Base-by-base conservation (phyloP, 768 basidiomycete genomes). In the Mycena kentingensis region DNA sequence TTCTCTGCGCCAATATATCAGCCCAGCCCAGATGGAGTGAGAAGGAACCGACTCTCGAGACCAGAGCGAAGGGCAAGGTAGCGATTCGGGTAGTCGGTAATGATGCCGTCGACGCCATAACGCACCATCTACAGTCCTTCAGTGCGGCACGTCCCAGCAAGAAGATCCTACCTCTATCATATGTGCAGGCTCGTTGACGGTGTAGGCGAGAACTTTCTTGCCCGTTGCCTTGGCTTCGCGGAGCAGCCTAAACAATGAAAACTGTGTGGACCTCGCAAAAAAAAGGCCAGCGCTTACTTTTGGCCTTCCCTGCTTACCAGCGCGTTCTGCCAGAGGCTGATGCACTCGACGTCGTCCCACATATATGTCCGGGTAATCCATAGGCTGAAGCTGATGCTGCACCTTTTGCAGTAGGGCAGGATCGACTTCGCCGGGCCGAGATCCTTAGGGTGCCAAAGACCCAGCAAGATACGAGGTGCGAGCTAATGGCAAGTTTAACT, bases 361-460 rank as follows among this genome's bases (percentile, higher is more conserved):
- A 90, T 88, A 72, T 81, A 85, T 53, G 74, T 68, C 45, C 79
- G 74, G 35, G 84, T 81, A 57, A 85, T 65, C 13, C 72, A 63
- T 19, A 81, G 75, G 37, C 79, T 81, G 46, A 72, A 62, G 25
- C 82, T 81, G 53, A 90, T 89, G 62, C 85, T 77, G 36, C 80
- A 80, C 45, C 83, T 75, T 31, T 78, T 77, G 61, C 83, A 79
- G 62, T 82, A 83, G 21, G 87, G 84, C 10, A 90, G 66, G 57
- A 81, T 74, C 16, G 67, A 65, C 58, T 76, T 74, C 12, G 88
- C 88, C 6, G 83, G 81, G 15, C 71, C 70, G 44, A 90, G 70
- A 69, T 87, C 90, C 46, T 79, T 80, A 13, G 88, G 86, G 69
- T 90, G 85, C 83, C 82, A 85, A 28, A 85, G 73, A 15, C 81